Conservation (phyloP, 371 early-diverging fungal species). For the Smittium mucronatum region DNA sequence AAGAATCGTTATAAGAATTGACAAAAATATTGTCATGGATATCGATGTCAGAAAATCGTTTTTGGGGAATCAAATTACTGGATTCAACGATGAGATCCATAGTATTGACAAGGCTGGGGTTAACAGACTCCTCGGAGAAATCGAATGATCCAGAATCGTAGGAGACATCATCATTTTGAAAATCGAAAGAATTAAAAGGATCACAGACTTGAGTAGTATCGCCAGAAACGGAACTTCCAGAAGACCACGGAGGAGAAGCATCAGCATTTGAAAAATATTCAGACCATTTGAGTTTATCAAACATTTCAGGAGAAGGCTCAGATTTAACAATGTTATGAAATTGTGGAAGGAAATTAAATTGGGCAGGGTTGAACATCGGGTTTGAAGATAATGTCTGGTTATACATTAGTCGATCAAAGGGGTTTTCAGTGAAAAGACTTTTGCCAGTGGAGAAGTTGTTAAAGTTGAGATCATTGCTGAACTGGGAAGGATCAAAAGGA, state of each 20-base stretch:
- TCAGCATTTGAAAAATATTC: not conserved
- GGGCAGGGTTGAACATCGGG: too few species aligned
- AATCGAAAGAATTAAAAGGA: not conserved
- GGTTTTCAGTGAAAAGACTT: too few species aligned
- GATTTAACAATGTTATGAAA: too few species aligned
- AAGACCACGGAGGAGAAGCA: not conserved
- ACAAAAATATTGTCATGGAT: not conserved
- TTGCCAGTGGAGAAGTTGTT: too few species aligned
- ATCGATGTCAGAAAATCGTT: not conserved
- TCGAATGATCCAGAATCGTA: not conserved
- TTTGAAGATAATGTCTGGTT: too few species aligned
- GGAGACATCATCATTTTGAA: not conserved
- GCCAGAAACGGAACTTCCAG: not conserved
- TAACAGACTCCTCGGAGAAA: not conserved
- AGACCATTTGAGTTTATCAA: not conserved
- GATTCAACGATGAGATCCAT: not conserved
- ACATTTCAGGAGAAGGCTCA: too few species aligned
- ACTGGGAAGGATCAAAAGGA: too few species aligned
- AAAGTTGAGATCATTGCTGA: too few species aligned
- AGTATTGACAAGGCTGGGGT: not conserved
- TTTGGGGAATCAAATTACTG: not conserved
- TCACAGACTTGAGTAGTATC: not conserved
- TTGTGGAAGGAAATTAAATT: too few species aligned
- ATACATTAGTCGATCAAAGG: too few species aligned
- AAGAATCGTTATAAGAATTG: not conserved